phyloP scores from a whole-genome alignment of 2,329 filamentous ascomycete species.

The Corinectria fuckeliana region DNA sequence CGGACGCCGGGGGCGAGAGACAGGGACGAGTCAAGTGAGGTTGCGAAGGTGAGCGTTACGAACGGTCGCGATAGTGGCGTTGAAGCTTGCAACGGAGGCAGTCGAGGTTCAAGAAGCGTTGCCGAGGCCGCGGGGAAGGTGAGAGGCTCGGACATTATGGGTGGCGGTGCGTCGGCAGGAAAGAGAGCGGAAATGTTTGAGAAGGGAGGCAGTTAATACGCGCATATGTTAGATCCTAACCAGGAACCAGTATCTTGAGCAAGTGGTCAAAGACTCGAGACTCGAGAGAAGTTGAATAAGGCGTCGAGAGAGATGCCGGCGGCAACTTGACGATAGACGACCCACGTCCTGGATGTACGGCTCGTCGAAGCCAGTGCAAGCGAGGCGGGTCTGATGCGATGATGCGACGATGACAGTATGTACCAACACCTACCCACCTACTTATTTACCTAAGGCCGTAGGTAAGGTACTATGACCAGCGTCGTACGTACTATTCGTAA shows the following conservation, averaged over 20 bases:
- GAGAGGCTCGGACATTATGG: conserved; percentile 45
- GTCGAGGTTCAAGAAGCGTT: conserved; percentile 42
- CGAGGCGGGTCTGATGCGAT: conserved; percentile 2
- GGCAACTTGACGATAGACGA: conserved; percentile 18
- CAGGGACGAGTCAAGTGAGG: conserved; percentile 83
- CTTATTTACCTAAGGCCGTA: too few relatives aligned
- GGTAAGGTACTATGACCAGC: too few relatives aligned
- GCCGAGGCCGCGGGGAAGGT: conserved; percentile 42
- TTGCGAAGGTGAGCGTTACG: conserved; percentile 88
- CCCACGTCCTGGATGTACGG: conserved; percentile 2
- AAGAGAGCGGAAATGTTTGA: background rate
- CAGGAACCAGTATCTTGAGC: conserved; percentile 1
- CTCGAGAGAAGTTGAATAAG: conserved; percentile 1
- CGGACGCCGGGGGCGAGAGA: conserved; percentile 79
- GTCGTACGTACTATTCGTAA: too few relatives aligned
- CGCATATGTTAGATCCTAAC: conserved; percentile 3
- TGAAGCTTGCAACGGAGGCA: conserved; percentile 35
- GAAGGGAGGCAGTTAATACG: background rate
- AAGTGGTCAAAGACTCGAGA: conserved; percentile 1
- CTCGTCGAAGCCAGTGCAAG: background rate
- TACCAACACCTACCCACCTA: background rate
- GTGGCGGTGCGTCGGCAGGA: background rate
- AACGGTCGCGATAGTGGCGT: conserved; percentile 46
- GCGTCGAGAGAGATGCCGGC: conserved; percentile 19
- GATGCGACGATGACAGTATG: background rate